Evolutionary conservation across 345 rosid species (phyloP).

Genomic region (Aquilaria yunnanensis): DNA sequence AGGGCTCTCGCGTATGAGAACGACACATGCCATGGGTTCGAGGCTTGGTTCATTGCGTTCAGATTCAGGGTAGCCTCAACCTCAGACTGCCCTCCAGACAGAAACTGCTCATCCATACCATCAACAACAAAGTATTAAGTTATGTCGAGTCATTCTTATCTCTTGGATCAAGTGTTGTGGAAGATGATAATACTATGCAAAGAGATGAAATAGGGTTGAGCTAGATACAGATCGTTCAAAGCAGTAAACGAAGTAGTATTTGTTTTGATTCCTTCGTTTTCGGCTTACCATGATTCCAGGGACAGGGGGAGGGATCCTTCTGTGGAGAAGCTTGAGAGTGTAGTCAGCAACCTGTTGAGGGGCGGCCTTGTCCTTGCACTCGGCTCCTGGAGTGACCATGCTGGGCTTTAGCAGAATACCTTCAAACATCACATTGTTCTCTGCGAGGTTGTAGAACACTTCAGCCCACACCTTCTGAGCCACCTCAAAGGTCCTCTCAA

Average conservation of each 20-base stretch:
- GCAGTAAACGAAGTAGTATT: no score
- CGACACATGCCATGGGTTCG: slow-evolving; percentile 93
- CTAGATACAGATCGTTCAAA: no score
- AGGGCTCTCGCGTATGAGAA: slow-evolving; percentile 96
- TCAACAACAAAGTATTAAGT: slow-evolving; percentile 1
- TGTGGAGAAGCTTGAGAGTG: slow-evolving; percentile 86
- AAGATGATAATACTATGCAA: no score
- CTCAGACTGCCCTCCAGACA: slow-evolving; percentile 99
- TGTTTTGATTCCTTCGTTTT: not conserved
- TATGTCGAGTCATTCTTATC: not conserved
- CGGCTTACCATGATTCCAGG: slow-evolving; percentile 95
- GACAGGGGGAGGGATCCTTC: slow-evolving; percentile 87
- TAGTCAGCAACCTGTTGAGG: slow-evolving; percentile 76
- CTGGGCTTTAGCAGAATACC: slow-evolving; percentile 36
- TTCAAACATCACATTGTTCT: slow-evolving; percentile 27
- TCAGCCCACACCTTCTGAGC: slow-evolving; percentile 29
- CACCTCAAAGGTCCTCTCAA: slow-evolving; percentile 30
- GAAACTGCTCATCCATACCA: slow-evolving; percentile 46
- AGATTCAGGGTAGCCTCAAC: slow-evolving; percentile 91
- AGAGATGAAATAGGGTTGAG: no score
- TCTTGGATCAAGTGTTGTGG: no score
- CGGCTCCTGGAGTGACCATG: slow-evolving; percentile 32
- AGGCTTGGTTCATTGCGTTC: slow-evolving; percentile 87
- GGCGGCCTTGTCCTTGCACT: slow-evolving; percentile 34
- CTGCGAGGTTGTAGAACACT: slow-evolving; percentile 29